These are phyloP conservation scores for Ophiostoma populinum DNA, from an alignment of 2,329 filamentous ascomycete genomes.

Conservation along the genomic window DNA sequence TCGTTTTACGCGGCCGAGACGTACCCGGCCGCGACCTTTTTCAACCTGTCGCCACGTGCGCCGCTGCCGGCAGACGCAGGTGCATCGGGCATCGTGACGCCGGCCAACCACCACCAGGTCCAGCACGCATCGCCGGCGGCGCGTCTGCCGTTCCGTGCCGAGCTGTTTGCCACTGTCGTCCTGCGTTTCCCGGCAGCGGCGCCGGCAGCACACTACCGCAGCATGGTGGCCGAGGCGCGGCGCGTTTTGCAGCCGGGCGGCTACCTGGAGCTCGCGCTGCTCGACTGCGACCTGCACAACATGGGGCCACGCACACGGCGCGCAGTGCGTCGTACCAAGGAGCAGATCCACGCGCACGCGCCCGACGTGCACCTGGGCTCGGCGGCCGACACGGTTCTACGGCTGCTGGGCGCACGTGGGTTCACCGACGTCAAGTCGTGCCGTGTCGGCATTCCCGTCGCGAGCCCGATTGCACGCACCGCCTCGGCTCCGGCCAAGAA, in stretches of 20 bases:
- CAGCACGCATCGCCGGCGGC: conserved; percentile 42
- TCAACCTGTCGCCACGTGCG: conserved; percentile 50
- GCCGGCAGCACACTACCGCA: conserved; percentile 50
- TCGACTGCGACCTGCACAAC: conserved; percentile 67
- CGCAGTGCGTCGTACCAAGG: conserved; percentile 53
- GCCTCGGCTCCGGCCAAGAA: conserved; percentile 20
- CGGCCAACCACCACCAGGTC: conserved; percentile 59
- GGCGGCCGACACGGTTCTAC: conserved; percentile 43
- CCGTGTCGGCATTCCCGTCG: conserved; percentile 61
- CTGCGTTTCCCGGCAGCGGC: conserved; percentile 59
- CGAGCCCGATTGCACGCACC: conserved; percentile 24
- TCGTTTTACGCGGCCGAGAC: conserved; percentile 73
- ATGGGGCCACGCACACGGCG: conserved; percentile 59
- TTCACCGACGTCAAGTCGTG: conserved; percentile 61
- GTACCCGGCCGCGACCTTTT: conserved; percentile 57
- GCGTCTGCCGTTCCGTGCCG: conserved; percentile 60
- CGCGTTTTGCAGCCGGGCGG: conserved; percentile 64
- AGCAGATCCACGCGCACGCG: conserved; percentile 44
- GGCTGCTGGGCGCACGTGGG: conserved; percentile 48
- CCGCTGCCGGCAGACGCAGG: conserved; percentile 29
- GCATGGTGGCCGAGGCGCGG: conserved; percentile 56
- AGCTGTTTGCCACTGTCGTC: conserved; percentile 61
- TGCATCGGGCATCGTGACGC: conserved; percentile 33
- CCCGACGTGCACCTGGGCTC: conserved; percentile 43
- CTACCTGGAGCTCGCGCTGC: conserved; percentile 59